Conservation (phyloP, 345 rosid genomes). For the Eucalyptus viminalis region DNA sequence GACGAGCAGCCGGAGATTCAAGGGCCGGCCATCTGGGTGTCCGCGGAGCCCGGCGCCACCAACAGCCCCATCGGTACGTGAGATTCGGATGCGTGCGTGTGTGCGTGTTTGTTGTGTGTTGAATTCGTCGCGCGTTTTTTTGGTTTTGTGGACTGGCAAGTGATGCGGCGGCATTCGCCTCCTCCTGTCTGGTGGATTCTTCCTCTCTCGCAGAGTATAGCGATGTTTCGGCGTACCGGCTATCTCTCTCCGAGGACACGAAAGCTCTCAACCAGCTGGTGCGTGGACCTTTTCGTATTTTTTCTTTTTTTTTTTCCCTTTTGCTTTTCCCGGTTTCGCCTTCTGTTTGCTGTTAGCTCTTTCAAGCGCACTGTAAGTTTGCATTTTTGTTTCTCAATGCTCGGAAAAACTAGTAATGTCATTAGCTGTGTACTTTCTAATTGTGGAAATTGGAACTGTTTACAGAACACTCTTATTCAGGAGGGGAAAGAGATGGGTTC, state of each 20-base stretch:
- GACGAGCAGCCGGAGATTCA: slow-evolving; percentile 97
- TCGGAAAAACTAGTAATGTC: not conserved
- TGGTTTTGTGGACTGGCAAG: not conserved
- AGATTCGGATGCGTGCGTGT: not conserved
- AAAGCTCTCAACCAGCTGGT: slow-evolving; percentile 98
- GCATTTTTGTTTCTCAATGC: not conserved
- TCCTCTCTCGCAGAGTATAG: slow-evolving; percentile 52
- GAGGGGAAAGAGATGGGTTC: slow-evolving; percentile 99
- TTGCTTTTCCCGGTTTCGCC: not conserved
- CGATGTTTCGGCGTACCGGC: slow-evolving; percentile 84
- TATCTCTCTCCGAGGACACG: slow-evolving; percentile 95
- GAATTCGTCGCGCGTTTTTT: not conserved
- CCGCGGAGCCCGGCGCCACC: slow-evolving; percentile 81
- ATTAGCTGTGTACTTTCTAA: not conserved
- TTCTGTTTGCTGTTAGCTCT: not conserved
- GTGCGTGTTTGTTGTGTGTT: not conserved
- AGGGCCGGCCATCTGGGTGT: slow-evolving; percentile 78
- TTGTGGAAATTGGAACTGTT: not conserved
- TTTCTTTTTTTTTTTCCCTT: not conserved
- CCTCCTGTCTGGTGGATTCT: not conserved
- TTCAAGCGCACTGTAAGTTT: not conserved
- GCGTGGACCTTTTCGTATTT: not conserved
- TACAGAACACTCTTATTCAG: slow-evolving; percentile 80
- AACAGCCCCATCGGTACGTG: slow-evolving; percentile 67
- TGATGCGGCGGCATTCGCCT: not conserved